Base-by-base conservation (phyloP, 345 rosid genomes). In the Citrus inodora region DNA sequence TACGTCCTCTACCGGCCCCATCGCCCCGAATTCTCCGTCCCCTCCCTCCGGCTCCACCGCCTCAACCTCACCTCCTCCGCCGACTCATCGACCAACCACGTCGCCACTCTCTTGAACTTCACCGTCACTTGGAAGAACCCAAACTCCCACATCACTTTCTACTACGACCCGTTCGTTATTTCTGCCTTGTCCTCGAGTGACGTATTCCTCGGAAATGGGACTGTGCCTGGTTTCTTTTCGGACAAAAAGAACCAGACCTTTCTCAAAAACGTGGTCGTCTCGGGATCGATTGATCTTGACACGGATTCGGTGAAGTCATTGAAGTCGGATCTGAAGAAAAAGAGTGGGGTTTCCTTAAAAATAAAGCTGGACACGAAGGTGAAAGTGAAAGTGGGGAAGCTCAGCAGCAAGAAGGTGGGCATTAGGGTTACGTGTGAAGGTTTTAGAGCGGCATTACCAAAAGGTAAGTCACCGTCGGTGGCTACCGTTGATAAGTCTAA, bases 1-100 rank as follows among this genome's bases (percentile, higher is more conserved):
- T 95, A 93, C 85, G 84, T 91, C 70, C 89, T 95, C 76, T 91
- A 91, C 86, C 95, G 80, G 32, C 98, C 98, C 4, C 93, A 89
- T 71, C 90, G 93, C 6, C 98, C 98, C 30, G 53, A 80, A 2
- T 95, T 92, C 81, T 82, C 94, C 60, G 70, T 95, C 65, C 87
- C 93, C 58, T 90, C 92, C 46, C 87, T 94, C 37, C 95, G 96
- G n/a, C 78, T 92, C 86, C 82, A 83, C 78, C 89, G 89, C 35
- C 86, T 96, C 1, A 92, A 92, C 40, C 83, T 94, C 67, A 92
- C 97, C 7, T 89, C 97, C 76, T 59, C 94, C 32, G 73, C 94
- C 2, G 94, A 89, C 81, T 85, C 92, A 59, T 86, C 99, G 63
- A 8, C 89, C 37, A 89, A 94, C 11, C 91, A 89, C 68, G 84